A percentile compares a stretch with the other conserved stretches of the same genome.
Evolutionary conservation across 192 early-diverging fungal species (phyloP).

Genomic region (Coemansia sp.): DNA sequence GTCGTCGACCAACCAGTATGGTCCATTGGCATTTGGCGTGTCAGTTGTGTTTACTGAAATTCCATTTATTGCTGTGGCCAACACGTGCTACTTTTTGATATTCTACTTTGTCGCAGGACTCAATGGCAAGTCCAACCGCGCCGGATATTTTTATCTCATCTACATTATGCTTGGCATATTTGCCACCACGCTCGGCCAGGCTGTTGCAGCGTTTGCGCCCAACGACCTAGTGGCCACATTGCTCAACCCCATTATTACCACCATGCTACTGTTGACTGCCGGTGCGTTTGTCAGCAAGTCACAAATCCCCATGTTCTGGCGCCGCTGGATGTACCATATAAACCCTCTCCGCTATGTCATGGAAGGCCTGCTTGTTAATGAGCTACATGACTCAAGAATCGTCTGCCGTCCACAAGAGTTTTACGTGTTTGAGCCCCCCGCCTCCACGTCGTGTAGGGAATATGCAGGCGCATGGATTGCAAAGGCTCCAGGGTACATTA

Average conservation of each 20-base stretch:
- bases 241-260: conserved; percentile 62
- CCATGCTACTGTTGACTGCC: conserved; percentile 59
- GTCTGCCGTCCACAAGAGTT: conserved; percentile 54
- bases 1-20: conserved; percentile 61
- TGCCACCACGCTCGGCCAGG: conserved; percentile 58
- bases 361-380: conserved; percentile 61
- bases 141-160: conserved; percentile 61
- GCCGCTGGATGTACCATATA: conserved; percentile 63
- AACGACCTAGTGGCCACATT: conserved; percentile 60
- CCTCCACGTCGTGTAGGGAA: conserved; percentile 59
- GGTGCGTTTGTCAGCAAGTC: conserved; percentile 59
- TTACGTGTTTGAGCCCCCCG: conserved; percentile 55
- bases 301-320: conserved; percentile 61
- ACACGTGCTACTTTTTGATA: conserved; percentile 54
- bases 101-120: conserved; percentile 66
- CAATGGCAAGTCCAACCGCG: conserved; percentile 44
- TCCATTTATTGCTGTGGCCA: conserved; percentile 58
- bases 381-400: conserved; percentile 52
- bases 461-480: conserved; percentile 58
- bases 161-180: conserved; percentile 56
- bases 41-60: conserved; percentile 60
- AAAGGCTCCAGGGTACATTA: conserved; percentile 60
- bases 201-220: conserved; percentile 56
- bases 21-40: conserved; percentile 60
- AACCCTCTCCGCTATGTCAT: conserved; percentile 60